Conservation (phyloP, 1,284 basidiomycete species). For the Pyrrhoderma noxium region DNA sequence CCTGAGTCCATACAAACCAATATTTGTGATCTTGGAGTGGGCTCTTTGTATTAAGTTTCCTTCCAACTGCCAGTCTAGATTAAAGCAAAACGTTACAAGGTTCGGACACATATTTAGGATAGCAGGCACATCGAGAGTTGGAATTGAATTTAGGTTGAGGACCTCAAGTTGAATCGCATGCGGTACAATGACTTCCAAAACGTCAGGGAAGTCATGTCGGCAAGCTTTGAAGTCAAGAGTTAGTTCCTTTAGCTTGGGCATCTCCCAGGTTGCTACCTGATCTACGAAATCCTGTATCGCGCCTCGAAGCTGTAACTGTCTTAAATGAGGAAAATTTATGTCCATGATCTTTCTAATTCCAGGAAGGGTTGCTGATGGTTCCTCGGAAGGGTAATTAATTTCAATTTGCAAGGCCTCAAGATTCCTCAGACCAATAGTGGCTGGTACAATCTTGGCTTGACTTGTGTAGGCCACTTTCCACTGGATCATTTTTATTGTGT, state of each 20-base stretch:
- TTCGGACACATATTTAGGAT: slow-evolving; percentile 57
- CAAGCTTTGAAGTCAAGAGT: slow-evolving; percentile 44
- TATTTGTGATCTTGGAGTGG: slow-evolving; percentile 47
- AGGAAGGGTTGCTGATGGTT: slow-evolving; percentile 21
- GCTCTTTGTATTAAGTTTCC: slow-evolving; percentile 40
- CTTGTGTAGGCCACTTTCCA: slow-evolving; percentile 48
- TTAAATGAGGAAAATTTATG: slow-evolving; percentile 47
- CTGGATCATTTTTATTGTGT: slow-evolving; percentile 48
- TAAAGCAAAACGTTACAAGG: slow-evolving; percentile 58
- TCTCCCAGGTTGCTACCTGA: slow-evolving; percentile 53
- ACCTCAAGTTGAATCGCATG: slow-evolving; percentile 51
- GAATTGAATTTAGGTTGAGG: slow-evolving; percentile 56
- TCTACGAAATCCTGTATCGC: slow-evolving; percentile 57
- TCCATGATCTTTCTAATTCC: slow-evolving; percentile 29
- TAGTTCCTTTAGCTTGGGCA: slow-evolving; percentile 50
- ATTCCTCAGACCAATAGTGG: slow-evolving; percentile 48
- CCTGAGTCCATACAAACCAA: slow-evolving; percentile 62
- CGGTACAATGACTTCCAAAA: slow-evolving; percentile 45
- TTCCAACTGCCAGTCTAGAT: slow-evolving; percentile 56
- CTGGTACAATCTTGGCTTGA: slow-evolving; percentile 59
- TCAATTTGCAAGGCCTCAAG: slow-evolving; percentile 49
- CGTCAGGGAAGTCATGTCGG: slow-evolving; percentile 48
- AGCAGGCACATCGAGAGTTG: slow-evolving; percentile 43
- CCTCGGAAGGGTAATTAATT: slow-evolving; percentile 31
- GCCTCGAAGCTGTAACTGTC: slow-evolving; percentile 55